Conservation (phyloP, 331 rosid species). For the Ulmus americana region DNA sequence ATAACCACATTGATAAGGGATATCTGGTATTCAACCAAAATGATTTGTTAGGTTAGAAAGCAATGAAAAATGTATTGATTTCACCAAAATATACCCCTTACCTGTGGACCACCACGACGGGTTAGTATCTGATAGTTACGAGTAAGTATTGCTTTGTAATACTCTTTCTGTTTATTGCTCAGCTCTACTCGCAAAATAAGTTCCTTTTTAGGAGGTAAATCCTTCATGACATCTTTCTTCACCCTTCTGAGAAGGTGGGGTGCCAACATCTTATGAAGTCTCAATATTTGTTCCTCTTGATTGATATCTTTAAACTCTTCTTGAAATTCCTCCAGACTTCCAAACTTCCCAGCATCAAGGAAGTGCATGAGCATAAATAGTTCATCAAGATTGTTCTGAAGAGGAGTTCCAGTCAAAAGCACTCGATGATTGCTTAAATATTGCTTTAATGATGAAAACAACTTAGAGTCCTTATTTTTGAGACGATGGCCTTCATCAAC, state of each 20-base stretch:
- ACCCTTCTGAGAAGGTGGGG: slow-evolving; percentile 96
- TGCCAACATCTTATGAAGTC: slow-evolving; percentile 96
- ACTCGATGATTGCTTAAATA: slow-evolving; percentile 69
- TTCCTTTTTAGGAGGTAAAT: slow-evolving; percentile 92
- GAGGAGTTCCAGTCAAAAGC: slow-evolving; percentile 98
- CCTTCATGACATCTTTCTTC: slow-evolving; percentile 99
- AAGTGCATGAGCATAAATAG: slow-evolving; percentile 99
- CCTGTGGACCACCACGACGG: slow-evolving; percentile 97
- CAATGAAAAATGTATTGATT: slow-evolving; percentile 14
- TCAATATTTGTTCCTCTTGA: slow-evolving; percentile 93
- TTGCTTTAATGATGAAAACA: slow-evolving; percentile 87
- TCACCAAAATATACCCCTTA: slow-evolving; percentile 27
- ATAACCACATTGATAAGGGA: slow-evolving; percentile 96
- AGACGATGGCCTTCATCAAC: slow-evolving; percentile 99
- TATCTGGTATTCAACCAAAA: slow-evolving; percentile 49
- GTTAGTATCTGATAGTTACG: slow-evolving; percentile 93
- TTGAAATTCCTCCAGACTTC: slow-evolving; percentile 96
- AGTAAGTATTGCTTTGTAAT: slow-evolving; percentile 91
- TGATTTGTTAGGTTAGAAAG: slow-evolving; percentile 5
- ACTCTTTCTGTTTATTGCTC: slow-evolving; percentile 93
- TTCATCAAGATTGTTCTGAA: slow-evolving; percentile 97
- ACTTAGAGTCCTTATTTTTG: slow-evolving; percentile 91
- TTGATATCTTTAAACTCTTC: slow-evolving; percentile 95
- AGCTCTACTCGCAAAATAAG: slow-evolving; percentile 86
- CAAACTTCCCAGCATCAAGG: slow-evolving; percentile 97